phyloP scores from a whole-genome alignment of 805 yeast genomes.

The Zygoascus flipseniorum region DNA sequence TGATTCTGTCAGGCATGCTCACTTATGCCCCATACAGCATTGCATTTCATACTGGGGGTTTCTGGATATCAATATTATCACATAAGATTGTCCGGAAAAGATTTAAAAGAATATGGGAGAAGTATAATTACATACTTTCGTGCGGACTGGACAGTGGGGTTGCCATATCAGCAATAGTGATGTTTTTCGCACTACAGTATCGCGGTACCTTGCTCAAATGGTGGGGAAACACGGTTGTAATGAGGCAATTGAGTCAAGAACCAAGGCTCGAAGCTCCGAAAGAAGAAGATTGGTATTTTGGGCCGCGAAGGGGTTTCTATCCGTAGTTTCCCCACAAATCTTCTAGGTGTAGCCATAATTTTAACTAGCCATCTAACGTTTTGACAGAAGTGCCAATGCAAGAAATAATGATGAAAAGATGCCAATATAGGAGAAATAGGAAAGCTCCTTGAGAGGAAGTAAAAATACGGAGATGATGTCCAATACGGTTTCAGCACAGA shows the following conservation, averaged over 20 bases:
- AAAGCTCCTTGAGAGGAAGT: conserved; percentile 40
- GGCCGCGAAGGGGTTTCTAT: background rate
- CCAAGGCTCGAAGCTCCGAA: background rate
- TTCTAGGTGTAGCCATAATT: too few relatives aligned
- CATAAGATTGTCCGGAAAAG: conserved; percentile 32
- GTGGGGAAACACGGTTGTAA: conserved; percentile 3
- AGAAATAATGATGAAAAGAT: conserved; percentile 4
- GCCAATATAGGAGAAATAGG: conserved; percentile 23
- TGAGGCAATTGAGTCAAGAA: background rate
- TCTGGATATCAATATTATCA: conserved; percentile 36
- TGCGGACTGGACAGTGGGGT: conserved; percentile 3
- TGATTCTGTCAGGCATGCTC: conserved; percentile 29
- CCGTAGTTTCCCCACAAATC: background rate
- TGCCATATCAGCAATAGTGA: background rate
- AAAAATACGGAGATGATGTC: conserved; percentile 70
- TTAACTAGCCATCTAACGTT: background rate
- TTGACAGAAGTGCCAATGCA: background rate
- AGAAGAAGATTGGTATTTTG: background rate
- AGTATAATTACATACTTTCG: conserved; percentile 4
- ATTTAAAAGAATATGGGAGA: conserved; percentile 22
- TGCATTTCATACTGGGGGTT: conserved; percentile 12
- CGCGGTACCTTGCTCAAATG: background rate
- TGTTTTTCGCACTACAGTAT: conserved; percentile 2
- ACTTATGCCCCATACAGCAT: conserved; percentile 26
- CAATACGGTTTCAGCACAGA: conserved; percentile 72